Base-by-base conservation (phyloP, 306 rosid genomes). In the Acmispon strigosus region DNA sequence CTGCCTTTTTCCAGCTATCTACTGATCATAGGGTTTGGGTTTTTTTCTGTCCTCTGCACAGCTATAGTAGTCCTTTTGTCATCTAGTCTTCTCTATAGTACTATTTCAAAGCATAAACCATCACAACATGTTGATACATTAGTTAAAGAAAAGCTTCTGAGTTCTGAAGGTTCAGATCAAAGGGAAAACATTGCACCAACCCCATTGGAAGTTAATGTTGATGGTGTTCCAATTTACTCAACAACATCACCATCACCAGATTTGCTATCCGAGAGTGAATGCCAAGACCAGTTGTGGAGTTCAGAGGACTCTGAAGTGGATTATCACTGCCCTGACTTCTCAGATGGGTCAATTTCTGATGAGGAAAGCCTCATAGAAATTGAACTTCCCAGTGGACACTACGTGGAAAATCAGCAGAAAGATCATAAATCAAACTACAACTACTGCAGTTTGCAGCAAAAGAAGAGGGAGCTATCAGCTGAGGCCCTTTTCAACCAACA, bases 321-420 rank as follows among this genome's bases (percentile, higher is more conserved):
- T 24, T 83, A 55, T 54, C 81, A 15, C 17, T 76, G 81, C 44
- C 67, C 34, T 3, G 88, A 86, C n/a, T 79, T 10, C 62, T 88
- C 90, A 51, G 96, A 88, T 45, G 98, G 96, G 10, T 80, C 96
- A 20, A 90, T 94, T 72, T 94, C 98, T 34, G 98, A 94, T 55
- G 98, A 94, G 75, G 98, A 94, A 36, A 89, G 96, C 75, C 89
- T 94, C 80, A 94, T 94, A 43, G 98, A 94, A 74, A 90, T 94
- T 63, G 72, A 87, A 58, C 90, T 94, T 76, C 92, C 90, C 6
- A 84, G 87, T 27, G 96, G 96, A 41, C 78, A 84, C 11, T 84
- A 80, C 59, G 86, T 85, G 57, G 72, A 68, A 45, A 66, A 65
- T 55, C 86, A 82, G 18, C 45, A 76, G 44, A 27, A 27, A 27